A percentile compares a stretch with the other conserved stretches of the same genome.
Evolutionary conservation across 805 yeast genomes (phyloP).

Genomic region (Nakazawaea wyomingensis): DNA sequence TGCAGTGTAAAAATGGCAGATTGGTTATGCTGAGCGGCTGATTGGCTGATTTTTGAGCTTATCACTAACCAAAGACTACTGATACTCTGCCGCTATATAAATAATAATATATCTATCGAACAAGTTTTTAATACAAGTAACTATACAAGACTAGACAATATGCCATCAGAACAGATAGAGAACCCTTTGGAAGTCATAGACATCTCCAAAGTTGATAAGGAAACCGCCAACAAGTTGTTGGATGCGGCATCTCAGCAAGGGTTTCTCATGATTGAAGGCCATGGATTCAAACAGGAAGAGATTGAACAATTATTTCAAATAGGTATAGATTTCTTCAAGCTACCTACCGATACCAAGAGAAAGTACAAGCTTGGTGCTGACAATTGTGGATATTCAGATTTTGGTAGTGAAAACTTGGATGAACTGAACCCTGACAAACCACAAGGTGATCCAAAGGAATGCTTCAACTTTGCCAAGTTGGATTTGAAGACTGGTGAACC

Average conservation of each 20-base stretch:
- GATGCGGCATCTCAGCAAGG: slow-evolving; percentile 48
- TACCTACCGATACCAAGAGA: slow-evolving; percentile 27
- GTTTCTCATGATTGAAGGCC: slow-evolving; percentile 46
- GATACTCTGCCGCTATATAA: too few species aligned
- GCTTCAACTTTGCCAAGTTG: slow-evolving; percentile 60
- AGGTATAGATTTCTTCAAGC: slow-evolving; percentile 22
- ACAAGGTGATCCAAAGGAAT: slow-evolving; percentile 46
- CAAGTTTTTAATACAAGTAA: too few species aligned
- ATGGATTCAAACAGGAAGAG: slow-evolving; percentile 38
- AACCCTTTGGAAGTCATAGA: slow-evolving; percentile 57
- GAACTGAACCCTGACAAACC: slow-evolving; percentile 27
- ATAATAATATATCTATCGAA: too few species aligned
- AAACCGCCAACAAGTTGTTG: slow-evolving; percentile 46
- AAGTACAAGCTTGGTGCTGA: slow-evolving; percentile 28
- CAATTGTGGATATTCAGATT: slow-evolving; percentile 41
- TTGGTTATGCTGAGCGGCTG: too few species aligned
- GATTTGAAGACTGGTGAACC: slow-evolving; percentile 44
- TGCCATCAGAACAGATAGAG: slow-evolving; percentile 19
- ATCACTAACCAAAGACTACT: too few species aligned
- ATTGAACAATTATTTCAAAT: slow-evolving; percentile 33
- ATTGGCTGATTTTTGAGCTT: too few species aligned
- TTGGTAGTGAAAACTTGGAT: slow-evolving; percentile 39
- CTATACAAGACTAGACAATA: slow-evolving; percentile 1
- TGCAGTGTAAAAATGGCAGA: too few species aligned
- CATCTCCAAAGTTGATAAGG: slow-evolving; percentile 35